phyloP scores from a whole-genome alignment of 2,329 filamentous ascomycete species.

The Neofusicoccum sp. region DNA sequence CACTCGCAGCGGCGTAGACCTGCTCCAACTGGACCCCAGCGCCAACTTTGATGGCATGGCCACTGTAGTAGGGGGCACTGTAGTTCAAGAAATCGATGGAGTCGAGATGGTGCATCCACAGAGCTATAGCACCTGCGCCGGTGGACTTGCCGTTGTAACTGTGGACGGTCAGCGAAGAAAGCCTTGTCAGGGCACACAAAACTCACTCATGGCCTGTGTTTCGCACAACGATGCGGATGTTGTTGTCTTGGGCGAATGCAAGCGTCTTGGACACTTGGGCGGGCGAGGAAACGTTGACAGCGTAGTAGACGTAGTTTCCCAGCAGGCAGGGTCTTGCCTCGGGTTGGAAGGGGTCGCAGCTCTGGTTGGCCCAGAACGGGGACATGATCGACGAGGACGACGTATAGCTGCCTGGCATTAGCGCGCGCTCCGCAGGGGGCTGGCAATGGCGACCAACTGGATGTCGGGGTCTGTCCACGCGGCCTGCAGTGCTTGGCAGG shows the following conservation, averaged over 20 bases:
- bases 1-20: constrained; percentile 25
- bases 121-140: constrained; percentile 33
- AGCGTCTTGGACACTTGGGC: constrained; percentile 23
- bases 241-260: constrained; percentile 30
- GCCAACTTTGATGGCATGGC: constrained; percentile 30
- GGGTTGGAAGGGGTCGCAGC: background rate
- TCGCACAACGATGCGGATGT: constrained; percentile 35
- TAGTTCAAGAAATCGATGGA: constrained; percentile 31
- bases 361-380: background rate
- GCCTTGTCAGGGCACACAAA: no score
- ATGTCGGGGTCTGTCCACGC: constrained; percentile 27
- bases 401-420: no score
- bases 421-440: no score
- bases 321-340: background rate
- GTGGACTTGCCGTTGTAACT: constrained; percentile 34
- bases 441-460: constrained; percentile 25
- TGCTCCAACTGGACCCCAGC: constrained; percentile 34
- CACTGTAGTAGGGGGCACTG: constrained; percentile 27
- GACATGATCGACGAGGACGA: background rate
- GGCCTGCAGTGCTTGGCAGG: no score
- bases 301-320: background rate
- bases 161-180: background rate
- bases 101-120: constrained; percentile 38
- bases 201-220: constrained; percentile 39
- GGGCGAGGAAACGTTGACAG: constrained; percentile 22